These are phyloP conservation scores for Linnemannia exigua DNA, from an alignment of 192 early-diverging fungal genomes.

Conservation along the genomic window DNA sequence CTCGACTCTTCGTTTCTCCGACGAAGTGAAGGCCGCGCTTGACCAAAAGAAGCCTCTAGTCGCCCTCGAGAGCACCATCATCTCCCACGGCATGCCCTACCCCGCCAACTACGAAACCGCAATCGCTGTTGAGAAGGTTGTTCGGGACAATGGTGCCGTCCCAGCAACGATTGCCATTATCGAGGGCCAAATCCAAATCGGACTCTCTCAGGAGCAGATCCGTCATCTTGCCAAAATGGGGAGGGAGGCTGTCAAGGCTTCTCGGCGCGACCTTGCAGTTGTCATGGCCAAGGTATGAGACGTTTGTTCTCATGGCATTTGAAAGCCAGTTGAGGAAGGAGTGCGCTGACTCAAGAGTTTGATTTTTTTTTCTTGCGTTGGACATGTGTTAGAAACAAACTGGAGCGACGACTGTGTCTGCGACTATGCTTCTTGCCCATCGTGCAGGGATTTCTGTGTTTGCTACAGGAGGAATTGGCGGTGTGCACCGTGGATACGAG, in stretches of 20 bases:
- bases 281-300: conserved; percentile 75
- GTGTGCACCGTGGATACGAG: conserved; percentile 90
- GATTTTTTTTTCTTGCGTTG: neutral
- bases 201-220: conserved; percentile 75
- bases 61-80: conserved; percentile 95
- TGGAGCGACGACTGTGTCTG: conserved; percentile 95
- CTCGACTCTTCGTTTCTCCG: conserved; percentile 30
- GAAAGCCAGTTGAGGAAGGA: neutral
- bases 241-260: conserved; percentile 80
- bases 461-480: conserved; percentile 98
- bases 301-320: neutral
- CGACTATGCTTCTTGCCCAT: conserved; percentile 92
- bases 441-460: conserved; percentile 90
- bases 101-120: conserved; percentile 93
- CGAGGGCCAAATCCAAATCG: conserved; percentile 86
- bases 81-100: conserved; percentile 97
- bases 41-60: conserved; percentile 78
- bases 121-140: conserved; percentile 80
- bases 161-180: conserved; percentile 95
- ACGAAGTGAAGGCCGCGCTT: conserved; percentile 74
- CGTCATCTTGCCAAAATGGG: conserved; percentile 74
- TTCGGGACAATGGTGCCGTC: conserved; percentile 77
- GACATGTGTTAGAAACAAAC: conserved; percentile 60
- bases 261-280: conserved; percentile 85
- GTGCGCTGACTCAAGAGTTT: no score